Conservation (phyloP, 2,329 filamentous ascomycete species). For the Verticillium albo-atrum region DNA sequence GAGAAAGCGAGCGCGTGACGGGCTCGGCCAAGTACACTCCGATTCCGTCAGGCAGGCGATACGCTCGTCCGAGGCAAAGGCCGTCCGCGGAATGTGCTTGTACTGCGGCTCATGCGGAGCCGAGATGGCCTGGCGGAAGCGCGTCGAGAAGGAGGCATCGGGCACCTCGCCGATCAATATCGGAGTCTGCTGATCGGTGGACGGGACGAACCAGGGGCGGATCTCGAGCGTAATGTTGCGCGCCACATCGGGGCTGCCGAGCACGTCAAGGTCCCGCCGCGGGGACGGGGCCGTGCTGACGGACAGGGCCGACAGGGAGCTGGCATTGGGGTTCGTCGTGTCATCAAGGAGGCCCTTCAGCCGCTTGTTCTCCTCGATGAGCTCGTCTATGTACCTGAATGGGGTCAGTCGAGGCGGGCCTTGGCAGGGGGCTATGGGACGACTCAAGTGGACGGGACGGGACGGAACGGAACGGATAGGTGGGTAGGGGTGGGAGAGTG, state of each 20-base stretch:
- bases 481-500: too few relatives aligned
- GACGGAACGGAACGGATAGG: slow-evolving; percentile 9
- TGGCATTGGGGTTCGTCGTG: not conserved
- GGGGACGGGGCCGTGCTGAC: not conserved
- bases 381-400: slow-evolving; percentile 26
- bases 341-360: slow-evolving; percentile 14
- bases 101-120: slow-evolving; percentile 15
- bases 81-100: slow-evolving; percentile 26
- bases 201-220: slow-evolving; percentile 28
- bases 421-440: not conserved
- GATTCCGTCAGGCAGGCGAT: slow-evolving; percentile 21
- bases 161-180: slow-evolving; percentile 30
- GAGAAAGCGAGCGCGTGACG: slow-evolving; percentile 29
- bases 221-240: slow-evolving; percentile 15
- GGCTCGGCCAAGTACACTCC: slow-evolving; percentile 31
- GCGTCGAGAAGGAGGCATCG: slow-evolving; percentile 30
- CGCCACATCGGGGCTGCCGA: slow-evolving; percentile 5
- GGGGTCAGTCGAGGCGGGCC: not conserved
- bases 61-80: slow-evolving; percentile 26
- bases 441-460: not conserved
- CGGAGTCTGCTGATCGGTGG: slow-evolving; percentile 26
- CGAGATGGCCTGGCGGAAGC: slow-evolving; percentile 28
- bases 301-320: not conserved
- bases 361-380: slow-evolving; percentile 26
- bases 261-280: not conserved